These are phyloP conservation scores for Lachancea lanzarotensis DNA, from an alignment of 805 yeast species.

Conservation along the genomic window DNA sequence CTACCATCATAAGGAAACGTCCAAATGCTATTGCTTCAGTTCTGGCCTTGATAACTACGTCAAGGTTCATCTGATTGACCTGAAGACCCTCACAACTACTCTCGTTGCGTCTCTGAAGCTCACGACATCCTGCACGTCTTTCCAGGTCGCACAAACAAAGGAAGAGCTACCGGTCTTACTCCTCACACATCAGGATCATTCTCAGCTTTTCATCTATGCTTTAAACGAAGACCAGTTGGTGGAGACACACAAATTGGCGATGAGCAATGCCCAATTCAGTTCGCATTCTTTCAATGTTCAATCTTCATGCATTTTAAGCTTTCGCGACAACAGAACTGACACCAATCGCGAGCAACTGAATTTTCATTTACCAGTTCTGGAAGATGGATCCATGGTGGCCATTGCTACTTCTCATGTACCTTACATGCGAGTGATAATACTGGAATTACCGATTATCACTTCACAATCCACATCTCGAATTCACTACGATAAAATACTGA, in stretches of 20 bases:
- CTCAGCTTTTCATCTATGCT: constrained; percentile 39
- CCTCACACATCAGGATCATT: constrained; percentile 55
- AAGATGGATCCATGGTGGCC: constrained; percentile 33
- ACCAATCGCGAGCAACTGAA: not conserved
- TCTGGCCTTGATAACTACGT: constrained; percentile 55
- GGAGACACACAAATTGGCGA: constrained; percentile 44
- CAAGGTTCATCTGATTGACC: constrained; percentile 27
- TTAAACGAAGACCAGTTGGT: constrained; percentile 17
- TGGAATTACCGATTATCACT: constrained; percentile 36
- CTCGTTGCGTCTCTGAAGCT: constrained; percentile 33
- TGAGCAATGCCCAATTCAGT: constrained; percentile 69
- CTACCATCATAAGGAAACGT: constrained; percentile 10
- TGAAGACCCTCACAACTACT: not conserved
- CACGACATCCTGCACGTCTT: constrained; percentile 46
- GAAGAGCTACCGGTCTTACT: constrained; percentile 37
- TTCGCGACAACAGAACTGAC: not conserved
- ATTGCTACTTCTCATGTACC: constrained; percentile 77
- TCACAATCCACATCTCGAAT: constrained; percentile 2
- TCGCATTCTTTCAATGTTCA: constrained; percentile 46
- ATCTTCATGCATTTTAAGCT: constrained; percentile 15
- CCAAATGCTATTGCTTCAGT: constrained; percentile 34
- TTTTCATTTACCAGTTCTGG: constrained; percentile 1
- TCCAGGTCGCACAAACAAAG: constrained; percentile 32
- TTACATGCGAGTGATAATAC: constrained; percentile 58
- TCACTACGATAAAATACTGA: constrained; percentile 22